Evolutionary conservation across 305 asterid species (phyloP), one percentile per base, ranked within the genome.

Genomic region (Solanum aculeatissimum): DNA sequence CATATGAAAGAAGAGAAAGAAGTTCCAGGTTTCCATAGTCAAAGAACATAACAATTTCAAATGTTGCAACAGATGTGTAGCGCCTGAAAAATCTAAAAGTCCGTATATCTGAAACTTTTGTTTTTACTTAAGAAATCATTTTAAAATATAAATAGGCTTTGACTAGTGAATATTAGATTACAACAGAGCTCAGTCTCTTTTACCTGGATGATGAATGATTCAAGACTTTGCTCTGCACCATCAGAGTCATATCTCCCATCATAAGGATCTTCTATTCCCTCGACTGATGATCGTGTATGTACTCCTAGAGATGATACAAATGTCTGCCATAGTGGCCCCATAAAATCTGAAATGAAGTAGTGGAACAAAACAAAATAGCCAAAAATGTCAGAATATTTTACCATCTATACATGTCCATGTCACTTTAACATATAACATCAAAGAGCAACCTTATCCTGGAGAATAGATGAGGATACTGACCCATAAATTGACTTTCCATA

Each of bases 211-310:
- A 95, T 87, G 85, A 95, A 95, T 80, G 98, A 94, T 90, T 94
- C 98, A 0, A 97, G 95, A 86, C 99, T 95, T 87, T 89, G 91
- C 87, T 95, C 98, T 35, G 95, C 90, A 40, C 99, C 98, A 89
- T 97, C 98, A 71, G 99, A 97, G 90, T 97, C 99, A 87, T 97
- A 95, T 90, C 98, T 92, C 80, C 98, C 99, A 81, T 95, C 98
- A 86, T 90, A 94, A 53, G 98, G 89, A 91, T 97, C 98, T 87
- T 92, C 97, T 65, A 87, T 86, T 47, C 99, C 98, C 84, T 95
- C 92, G 83, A 97, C 87, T 63, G 94, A 92, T 75, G 98, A 91
- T 80, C 94, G 93, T 90, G 92, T 90, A 72, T 95, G 95, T 47
- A 94, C 96, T 88, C 90, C 88, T 87, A 95, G 88, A 86, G 98